Evolutionary conservation across 768 basidiomycete species (phyloP), one percentile per base, ranked within the genome.

Genomic region (Jaapia argillacea): DNA sequence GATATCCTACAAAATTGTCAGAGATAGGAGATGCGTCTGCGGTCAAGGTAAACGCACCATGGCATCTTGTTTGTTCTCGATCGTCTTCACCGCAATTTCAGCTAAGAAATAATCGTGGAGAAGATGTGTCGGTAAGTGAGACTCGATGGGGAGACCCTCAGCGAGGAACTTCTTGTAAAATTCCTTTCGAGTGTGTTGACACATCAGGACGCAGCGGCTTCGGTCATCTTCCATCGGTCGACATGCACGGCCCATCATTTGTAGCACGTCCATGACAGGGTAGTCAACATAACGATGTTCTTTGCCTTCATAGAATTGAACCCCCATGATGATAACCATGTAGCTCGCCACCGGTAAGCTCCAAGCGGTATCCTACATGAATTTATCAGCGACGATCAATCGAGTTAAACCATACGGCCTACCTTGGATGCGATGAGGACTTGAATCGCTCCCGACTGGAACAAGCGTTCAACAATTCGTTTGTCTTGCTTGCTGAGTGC

Each of bases 241-340:
- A 59, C 93, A 97, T 0, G 96, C 96, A n/a, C 82, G 78, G 35
- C 94, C 96, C 82, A 98, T 94, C 94, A 99, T 98, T 58, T 98
- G 96, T 1, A 98, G 74, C 4, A 99, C 87, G 53, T 98, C 94
- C 75, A 94, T 94, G 46, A 99, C 91, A 3, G 94, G 92, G 58
- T 98, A 97, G 61, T 98, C 96, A 51, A 93, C 74, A 52, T 99
- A 99, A 36, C 96, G 86, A 57, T 98, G 96, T 54, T 99, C 96
- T 62, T 91, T 88, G 56, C 94, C 94, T 60, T 98, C 93, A 53
- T 86, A 98, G 46, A 64, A 84, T 57, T 99, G 96, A 1, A 97
- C 92, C n/a, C 94, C 94, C 93, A 98, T 97, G 53, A 99, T 90
- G 58, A 99, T 82, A 35, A 97, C 93, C 90, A 98, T 96, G 62